Evolutionary conservation across 352 stramenopile genomes (phyloP).

Genomic region (Pseudoperonospora humuli): DNA sequence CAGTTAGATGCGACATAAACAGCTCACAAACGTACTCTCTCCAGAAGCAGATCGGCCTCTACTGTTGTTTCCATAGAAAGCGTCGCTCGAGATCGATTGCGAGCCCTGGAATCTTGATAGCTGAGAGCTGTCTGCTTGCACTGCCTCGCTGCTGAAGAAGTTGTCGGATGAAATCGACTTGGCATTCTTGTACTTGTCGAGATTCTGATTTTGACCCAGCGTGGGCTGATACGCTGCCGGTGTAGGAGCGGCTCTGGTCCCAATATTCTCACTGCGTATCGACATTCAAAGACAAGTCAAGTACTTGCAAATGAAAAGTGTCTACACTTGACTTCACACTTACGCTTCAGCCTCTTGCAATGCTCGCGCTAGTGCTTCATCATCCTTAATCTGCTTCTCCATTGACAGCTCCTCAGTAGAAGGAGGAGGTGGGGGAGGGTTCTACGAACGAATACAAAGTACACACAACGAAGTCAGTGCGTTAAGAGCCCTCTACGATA

Average conservation of each 20-base stretch:
- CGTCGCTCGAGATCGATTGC: slow-evolving; percentile 83
- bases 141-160: slow-evolving; percentile 73
- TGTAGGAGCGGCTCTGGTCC: slow-evolving; percentile 3
- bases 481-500: not conserved
- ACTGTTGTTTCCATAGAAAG: slow-evolving; percentile 66
- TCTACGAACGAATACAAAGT: slow-evolving; percentile 27
- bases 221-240: slow-evolving; percentile 20
- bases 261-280: slow-evolving; percentile 20
- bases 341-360: slow-evolving; percentile 78
- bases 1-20: not conserved
- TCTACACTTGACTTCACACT: slow-evolving; percentile 3
- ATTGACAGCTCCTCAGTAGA: slow-evolving; percentile 22
- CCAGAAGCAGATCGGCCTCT: slow-evolving; percentile 49
- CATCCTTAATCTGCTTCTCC: slow-evolving; percentile 82
- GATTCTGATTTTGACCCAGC: slow-evolving; percentile 33
- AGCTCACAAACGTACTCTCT: slow-evolving; percentile 42
- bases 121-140: slow-evolving; percentile 47
- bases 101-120: slow-evolving; percentile 72
- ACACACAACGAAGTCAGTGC: not conserved
- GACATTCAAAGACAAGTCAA: not conserved
- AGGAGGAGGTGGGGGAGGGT: slow-evolving; percentile 45
- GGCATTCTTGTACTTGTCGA: slow-evolving; percentile 90
- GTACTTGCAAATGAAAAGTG: not conserved
- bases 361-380: slow-evolving; percentile 74
- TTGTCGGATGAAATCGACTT: slow-evolving; percentile 89